Percentiles rank a stretch among this genome's conserved stretches.
phyloP scores from a whole-genome alignment of 2,329 filamentous ascomycete species.

The Beauveria scarabaeidicola region DNA sequence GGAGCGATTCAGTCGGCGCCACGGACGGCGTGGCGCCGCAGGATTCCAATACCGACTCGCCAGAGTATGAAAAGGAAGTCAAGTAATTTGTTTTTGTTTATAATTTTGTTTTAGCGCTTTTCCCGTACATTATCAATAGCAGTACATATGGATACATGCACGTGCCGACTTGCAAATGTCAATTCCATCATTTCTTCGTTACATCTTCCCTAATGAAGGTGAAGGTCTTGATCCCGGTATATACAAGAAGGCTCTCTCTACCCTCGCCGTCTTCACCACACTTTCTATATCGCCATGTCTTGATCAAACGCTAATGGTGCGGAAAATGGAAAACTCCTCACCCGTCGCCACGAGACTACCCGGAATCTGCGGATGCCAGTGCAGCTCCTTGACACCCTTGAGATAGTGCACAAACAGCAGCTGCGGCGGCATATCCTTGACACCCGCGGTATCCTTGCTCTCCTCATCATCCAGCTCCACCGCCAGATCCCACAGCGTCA shows the following conservation, averaged over 20 bases:
- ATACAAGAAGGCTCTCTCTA: not conserved
- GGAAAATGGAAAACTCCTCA: slow-evolving; percentile 77
- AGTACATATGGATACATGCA: not conserved
- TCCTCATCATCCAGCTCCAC: slow-evolving; percentile 97
- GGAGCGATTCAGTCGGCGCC: slow-evolving; percentile 1
- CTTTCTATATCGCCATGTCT: not conserved
- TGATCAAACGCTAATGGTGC: slow-evolving; percentile 66
- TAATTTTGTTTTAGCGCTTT: not conserved
- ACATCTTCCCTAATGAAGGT: not conserved
- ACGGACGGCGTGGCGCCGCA: slow-evolving; percentile 4
- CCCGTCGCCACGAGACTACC: slow-evolving; percentile 86
- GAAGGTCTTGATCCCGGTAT: not conserved
- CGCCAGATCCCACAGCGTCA: slow-evolving; percentile 93
- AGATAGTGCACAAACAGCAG: slow-evolving; percentile 95
- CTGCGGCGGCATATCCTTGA: slow-evolving; percentile 87
- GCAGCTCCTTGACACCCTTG: slow-evolving; percentile 87
- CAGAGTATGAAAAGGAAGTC: not conserved
- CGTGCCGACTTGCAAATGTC: not conserved
- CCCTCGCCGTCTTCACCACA: not conserved
- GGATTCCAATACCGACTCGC: slow-evolving; percentile 2
- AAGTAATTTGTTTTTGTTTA: not conserved
- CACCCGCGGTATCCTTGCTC: slow-evolving; percentile 77
- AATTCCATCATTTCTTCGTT: slow-evolving; percentile 1
- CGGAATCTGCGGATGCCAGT: slow-evolving; percentile 96
- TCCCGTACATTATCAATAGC: not conserved